A percentile compares a stretch with the other conserved stretches of the same genome.
These are phyloP conservation scores for Vachellia pachyceras DNA, from an alignment of 306 rosid genomes.

Conservation along the genomic window DNA sequence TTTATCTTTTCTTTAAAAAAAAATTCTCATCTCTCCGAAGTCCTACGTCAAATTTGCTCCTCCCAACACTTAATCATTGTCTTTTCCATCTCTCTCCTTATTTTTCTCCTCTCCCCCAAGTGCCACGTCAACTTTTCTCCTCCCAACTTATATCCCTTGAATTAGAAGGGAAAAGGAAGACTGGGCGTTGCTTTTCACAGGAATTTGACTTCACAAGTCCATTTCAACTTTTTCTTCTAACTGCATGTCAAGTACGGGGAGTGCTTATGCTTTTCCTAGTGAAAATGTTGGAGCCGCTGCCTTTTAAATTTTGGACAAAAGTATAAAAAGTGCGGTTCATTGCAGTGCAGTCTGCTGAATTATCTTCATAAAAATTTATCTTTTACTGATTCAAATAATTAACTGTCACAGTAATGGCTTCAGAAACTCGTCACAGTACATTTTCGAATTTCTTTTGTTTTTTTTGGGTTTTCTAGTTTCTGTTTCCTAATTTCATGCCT, in stretches of 20 bases:
- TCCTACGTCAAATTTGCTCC: too few relatives aligned
- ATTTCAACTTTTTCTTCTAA: background rate
- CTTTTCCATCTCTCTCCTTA: too few relatives aligned
- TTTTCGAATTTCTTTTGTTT: background rate
- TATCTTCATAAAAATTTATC: background rate
- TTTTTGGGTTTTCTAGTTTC: background rate
- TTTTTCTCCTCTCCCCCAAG: too few relatives aligned
- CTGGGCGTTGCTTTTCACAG: background rate
- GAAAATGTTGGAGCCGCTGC: background rate
- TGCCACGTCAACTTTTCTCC: too few relatives aligned
- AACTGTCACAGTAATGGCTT: background rate
- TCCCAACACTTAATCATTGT: too few relatives aligned
- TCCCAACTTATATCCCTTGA: background rate
- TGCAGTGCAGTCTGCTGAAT: background rate
- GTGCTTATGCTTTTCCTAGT: background rate
- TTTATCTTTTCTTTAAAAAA: too few relatives aligned
- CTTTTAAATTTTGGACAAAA: background rate
- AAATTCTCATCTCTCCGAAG: too few relatives aligned
- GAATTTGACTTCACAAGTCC: background rate
- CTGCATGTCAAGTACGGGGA: background rate
- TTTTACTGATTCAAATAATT: background rate
- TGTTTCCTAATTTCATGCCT: background rate
- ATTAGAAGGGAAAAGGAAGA: background rate
- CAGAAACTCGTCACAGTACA: background rate
- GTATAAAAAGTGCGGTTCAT: background rate